phyloP scores from a whole-genome alignment of 352 stramenopile species.

The Aphanomyces cochlioides region DNA sequence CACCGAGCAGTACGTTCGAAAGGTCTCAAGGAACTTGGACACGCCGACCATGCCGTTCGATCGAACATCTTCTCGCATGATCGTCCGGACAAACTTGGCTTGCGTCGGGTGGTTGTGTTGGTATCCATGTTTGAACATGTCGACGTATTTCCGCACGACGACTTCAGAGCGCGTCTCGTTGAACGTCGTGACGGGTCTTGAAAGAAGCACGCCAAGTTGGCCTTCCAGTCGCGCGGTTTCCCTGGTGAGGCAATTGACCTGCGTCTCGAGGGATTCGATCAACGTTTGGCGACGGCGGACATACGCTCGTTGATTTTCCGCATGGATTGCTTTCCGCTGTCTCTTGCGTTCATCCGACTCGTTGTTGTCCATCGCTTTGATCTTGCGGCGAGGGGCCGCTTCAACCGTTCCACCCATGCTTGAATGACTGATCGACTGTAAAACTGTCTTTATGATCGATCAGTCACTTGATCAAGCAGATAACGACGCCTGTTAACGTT shows the following conservation, averaged over 20 bases:
- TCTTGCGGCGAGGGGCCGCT: not conserved
- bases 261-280: not conserved
- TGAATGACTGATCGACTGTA: too few relatives aligned
- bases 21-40: slow-evolving; percentile 13
- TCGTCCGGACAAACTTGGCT: slow-evolving; percentile 9
- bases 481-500: too few relatives aligned
- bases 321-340: not conserved
- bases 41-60: slow-evolving; percentile 2
- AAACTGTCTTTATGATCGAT: too few relatives aligned
- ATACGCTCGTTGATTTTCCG: slow-evolving; percentile 24
- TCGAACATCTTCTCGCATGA: slow-evolving; percentile 23
- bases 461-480: too few relatives aligned
- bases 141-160: slow-evolving; percentile 43
- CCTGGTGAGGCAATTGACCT: not conserved
- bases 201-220: not conserved
- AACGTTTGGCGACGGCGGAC: not conserved
- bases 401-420: too few relatives aligned
- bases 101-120: not conserved
- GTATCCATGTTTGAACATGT: slow-evolving; percentile 21
- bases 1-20: slow-evolving; percentile 20
- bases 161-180: slow-evolving; percentile 43
- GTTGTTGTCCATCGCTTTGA: slow-evolving; percentile 5
- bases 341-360: not conserved
- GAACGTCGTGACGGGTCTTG: not conserved
- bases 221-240: slow-evolving; percentile 14